Conservation (phyloP, 805 yeast genomes). For the Barnettozyma salicaria region DNA sequence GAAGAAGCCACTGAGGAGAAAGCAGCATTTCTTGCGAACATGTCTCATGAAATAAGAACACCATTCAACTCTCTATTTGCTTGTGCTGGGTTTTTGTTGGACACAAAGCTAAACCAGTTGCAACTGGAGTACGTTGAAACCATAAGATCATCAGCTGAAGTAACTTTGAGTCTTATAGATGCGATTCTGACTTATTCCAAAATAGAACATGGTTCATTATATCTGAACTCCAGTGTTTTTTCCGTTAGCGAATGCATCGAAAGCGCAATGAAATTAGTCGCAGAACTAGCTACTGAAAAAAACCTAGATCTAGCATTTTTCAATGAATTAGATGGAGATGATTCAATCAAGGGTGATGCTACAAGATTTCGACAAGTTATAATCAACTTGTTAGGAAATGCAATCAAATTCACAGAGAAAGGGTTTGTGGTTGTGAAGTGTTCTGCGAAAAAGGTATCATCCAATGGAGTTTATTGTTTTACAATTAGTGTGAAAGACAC, state of each 20-base stretch:
- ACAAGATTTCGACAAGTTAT: conserved; percentile 81
- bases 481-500: conserved; percentile 83
- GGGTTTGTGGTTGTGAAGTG: conserved; percentile 78
- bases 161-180: conserved; percentile 77
- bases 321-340: conserved; percentile 76
- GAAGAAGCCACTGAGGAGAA: conserved; percentile 82
- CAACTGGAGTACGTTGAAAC: conserved; percentile 85
- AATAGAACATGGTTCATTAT: conserved; percentile 86
- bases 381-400: conserved; percentile 77
- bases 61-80: conserved; percentile 91
- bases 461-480: conserved; percentile 37
- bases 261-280: conserved; percentile 80
- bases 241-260: conserved; percentile 79
- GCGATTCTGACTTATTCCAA: conserved; percentile 85
- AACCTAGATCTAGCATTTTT: conserved; percentile 70
- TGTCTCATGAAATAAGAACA: conserved; percentile 82
- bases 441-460: conserved; percentile 36
- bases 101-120: conserved; percentile 79
- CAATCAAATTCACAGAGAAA: conserved; percentile 73
- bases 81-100: conserved; percentile 82
- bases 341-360: conserved; percentile 75
- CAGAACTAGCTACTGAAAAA: conserved; percentile 81
- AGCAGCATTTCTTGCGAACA: conserved; percentile 81
- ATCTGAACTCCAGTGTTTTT: conserved; percentile 77
- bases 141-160: conserved; percentile 82